Conservation (phyloP, 2,329 filamentous ascomycete genomes). For the Epichloe amarillans region DNA sequence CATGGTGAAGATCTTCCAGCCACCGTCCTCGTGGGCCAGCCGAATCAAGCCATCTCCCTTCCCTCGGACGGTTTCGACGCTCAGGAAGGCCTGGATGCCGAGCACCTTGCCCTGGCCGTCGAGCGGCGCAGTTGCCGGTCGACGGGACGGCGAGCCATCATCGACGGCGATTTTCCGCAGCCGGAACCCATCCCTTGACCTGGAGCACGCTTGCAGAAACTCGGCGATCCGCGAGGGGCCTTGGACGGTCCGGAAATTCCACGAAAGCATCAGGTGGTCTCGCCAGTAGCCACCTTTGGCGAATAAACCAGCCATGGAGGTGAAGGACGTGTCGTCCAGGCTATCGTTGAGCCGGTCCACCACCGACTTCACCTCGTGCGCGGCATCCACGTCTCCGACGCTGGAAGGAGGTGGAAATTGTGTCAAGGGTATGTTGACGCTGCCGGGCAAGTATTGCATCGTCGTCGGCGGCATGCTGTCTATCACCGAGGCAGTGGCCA, state of each 20-base stretch:
- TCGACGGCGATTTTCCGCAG: constrained; percentile 33
- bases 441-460: constrained; percentile 28
- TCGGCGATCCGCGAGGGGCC: constrained; percentile 24
- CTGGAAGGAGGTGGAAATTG: constrained; percentile 23
- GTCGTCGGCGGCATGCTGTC: not conserved
- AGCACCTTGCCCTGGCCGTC: constrained; percentile 34
- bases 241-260: constrained; percentile 41
- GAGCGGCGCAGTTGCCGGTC: constrained; percentile 31
- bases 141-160: constrained; percentile 26
- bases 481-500: not conserved
- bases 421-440: constrained; percentile 37
- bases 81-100: constrained; percentile 44
- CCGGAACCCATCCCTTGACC: constrained; percentile 23
- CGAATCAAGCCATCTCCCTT: constrained; percentile 42
- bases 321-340: constrained; percentile 22
- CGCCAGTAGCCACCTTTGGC: constrained; percentile 39
- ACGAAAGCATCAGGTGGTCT: constrained; percentile 43
- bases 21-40: constrained; percentile 27
- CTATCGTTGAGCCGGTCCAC: constrained; percentile 27
- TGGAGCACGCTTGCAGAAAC: constrained; percentile 22
- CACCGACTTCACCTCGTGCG: constrained; percentile 23
- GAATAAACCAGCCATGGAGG: constrained; percentile 25
- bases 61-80: constrained; percentile 38
- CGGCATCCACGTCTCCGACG: constrained; percentile 19
- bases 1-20: constrained; percentile 51